phyloP scores from a whole-genome alignment of 805 yeast species.

The Schizosaccharomyces octosporus region DNA sequence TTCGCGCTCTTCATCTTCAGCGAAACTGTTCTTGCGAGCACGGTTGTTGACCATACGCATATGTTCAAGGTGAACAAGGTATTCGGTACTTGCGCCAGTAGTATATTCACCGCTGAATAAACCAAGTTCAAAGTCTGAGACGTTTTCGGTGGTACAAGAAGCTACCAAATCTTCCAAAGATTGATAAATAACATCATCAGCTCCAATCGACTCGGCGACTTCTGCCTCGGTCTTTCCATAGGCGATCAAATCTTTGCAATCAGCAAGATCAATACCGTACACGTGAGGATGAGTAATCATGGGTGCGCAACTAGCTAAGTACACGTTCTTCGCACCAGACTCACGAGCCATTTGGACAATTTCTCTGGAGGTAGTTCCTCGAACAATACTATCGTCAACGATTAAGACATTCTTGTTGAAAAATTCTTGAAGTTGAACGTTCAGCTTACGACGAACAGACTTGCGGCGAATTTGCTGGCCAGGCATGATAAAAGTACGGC shows the following conservation, averaged over 20 bases:
- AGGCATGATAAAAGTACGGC: conserved; percentile 96
- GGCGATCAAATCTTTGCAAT: conserved; percentile 79
- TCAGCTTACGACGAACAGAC: conserved; percentile 77
- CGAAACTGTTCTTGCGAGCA: background rate
- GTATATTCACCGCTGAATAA: conserved; percentile 86
- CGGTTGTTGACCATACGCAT: conserved; percentile 22
- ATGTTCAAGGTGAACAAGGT: conserved; percentile 56
- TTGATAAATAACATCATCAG: conserved; percentile 80
- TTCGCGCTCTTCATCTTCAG: background rate
- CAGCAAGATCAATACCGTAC: conserved; percentile 93
- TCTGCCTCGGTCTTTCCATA: conserved; percentile 50
- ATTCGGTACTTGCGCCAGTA: conserved; percentile 76
- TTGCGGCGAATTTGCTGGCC: conserved; percentile 85
- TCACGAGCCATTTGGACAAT: conserved; percentile 96
- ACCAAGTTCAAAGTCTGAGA: conserved; percentile 70
- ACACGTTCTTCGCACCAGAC: conserved; percentile 91
- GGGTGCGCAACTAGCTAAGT: conserved; percentile 91
- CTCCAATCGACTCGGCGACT: conserved; percentile 57
- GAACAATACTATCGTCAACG: conserved; percentile 90
- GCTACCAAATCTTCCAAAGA: conserved; percentile 55
- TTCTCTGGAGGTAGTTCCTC: conserved; percentile 93
- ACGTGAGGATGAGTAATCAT: conserved; percentile 91
- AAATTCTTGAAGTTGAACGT: conserved; percentile 89
- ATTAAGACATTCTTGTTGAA: conserved; percentile 59
- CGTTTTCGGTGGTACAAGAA: conserved; percentile 29